These are phyloP conservation scores for Bonnemaisonia californica DNA, from an alignment of 31 red algal genomes.

Conservation along the genomic window DNA sequence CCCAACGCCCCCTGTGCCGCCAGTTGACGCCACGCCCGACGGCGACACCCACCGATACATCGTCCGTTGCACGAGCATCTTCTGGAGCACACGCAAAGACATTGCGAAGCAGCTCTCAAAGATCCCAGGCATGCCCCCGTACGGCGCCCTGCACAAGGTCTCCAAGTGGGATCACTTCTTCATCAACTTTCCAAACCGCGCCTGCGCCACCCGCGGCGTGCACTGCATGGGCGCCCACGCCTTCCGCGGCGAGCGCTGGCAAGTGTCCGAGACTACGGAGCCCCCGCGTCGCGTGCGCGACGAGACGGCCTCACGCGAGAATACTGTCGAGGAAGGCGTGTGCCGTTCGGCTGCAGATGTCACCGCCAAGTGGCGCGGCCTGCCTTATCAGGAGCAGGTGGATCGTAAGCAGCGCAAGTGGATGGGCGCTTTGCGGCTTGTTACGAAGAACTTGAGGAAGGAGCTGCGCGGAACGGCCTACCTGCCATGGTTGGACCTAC, in stretches of 20 bases:
- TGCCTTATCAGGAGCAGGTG: slow-evolving; percentile 61
- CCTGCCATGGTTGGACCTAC: slow-evolving; percentile 48
- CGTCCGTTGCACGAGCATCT: slow-evolving; percentile 44
- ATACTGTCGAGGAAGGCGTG: neutral
- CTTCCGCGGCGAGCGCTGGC: slow-evolving; percentile 33
- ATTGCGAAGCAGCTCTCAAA: slow-evolving; percentile 36
- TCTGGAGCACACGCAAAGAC: slow-evolving; percentile 61
- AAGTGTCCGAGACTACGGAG: slow-evolving; percentile 14
- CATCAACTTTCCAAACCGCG: slow-evolving; percentile 56
- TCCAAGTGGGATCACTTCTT: slow-evolving; percentile 66
- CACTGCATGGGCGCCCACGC: slow-evolving; percentile 11
- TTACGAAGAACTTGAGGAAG: slow-evolving; percentile 57
- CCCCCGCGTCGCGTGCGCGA: slow-evolving; percentile 64
- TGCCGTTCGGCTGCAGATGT: slow-evolving; percentile 63
- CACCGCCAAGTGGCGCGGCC: slow-evolving; percentile 66
- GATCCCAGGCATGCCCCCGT: slow-evolving; percentile 45
- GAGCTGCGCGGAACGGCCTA: slow-evolving; percentile 28
- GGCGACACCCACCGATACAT: slow-evolving; percentile 56
- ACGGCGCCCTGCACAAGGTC: slow-evolving; percentile 62
- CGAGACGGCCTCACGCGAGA: neutral
- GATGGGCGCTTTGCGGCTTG: slow-evolving; percentile 46
- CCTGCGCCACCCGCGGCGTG: slow-evolving; percentile 46
- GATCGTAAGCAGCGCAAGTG: slow-evolving; percentile 45
- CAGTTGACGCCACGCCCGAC: slow-evolving; percentile 56
- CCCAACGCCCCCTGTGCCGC: neutral